Percentiles rank a stretch among this genome's conserved stretches.
Conservation (phyloP, 345 rosid species). For the Lepidium sativum region DNA sequence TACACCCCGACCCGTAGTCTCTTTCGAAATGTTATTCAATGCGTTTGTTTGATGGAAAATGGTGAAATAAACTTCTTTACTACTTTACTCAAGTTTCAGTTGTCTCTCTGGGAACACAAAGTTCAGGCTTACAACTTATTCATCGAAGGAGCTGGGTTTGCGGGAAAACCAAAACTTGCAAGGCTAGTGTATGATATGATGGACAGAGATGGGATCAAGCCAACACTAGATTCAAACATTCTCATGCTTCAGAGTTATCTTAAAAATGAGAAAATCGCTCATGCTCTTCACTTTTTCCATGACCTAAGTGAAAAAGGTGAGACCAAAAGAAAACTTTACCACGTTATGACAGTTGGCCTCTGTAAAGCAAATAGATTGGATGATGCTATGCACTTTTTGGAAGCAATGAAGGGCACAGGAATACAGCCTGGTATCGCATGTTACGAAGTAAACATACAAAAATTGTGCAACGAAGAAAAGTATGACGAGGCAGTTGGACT, state of each 20-base stretch:
- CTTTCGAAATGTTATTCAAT: constrained; percentile 45
- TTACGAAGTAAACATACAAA: constrained; percentile 46
- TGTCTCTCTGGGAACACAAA: constrained; percentile 33
- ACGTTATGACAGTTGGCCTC: constrained; percentile 47
- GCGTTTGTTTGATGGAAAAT: constrained; percentile 42
- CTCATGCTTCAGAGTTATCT: constrained; percentile 59
- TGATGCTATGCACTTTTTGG: constrained; percentile 38
- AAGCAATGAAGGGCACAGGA: constrained; percentile 40
- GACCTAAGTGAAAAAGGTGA: constrained; percentile 28
- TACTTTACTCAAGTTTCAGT: constrained; percentile 41
- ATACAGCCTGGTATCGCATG: constrained; percentile 44
- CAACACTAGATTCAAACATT: constrained; percentile 32
- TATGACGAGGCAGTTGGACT: constrained; percentile 43
- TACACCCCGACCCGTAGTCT: constrained; percentile 27
- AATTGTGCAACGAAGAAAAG: constrained; percentile 27
- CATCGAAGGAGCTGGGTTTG: constrained; percentile 72
- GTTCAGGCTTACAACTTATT: constrained; percentile 37
- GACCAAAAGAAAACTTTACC: constrained; percentile 33
- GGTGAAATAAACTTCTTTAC: constrained; percentile 32
- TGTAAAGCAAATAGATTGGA: constrained; percentile 40
- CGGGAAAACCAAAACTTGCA: constrained; percentile 59
- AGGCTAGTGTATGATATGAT: constrained; percentile 59
- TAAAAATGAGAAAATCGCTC: constrained; percentile 43
- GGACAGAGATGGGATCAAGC: constrained; percentile 39
- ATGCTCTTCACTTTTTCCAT: constrained; percentile 50